Percentiles rank a stretch among this genome's conserved stretches.
phyloP scores from a whole-genome alignment of 371 early-diverging fungal genomes.

The Apophysomyces elegans region DNA sequence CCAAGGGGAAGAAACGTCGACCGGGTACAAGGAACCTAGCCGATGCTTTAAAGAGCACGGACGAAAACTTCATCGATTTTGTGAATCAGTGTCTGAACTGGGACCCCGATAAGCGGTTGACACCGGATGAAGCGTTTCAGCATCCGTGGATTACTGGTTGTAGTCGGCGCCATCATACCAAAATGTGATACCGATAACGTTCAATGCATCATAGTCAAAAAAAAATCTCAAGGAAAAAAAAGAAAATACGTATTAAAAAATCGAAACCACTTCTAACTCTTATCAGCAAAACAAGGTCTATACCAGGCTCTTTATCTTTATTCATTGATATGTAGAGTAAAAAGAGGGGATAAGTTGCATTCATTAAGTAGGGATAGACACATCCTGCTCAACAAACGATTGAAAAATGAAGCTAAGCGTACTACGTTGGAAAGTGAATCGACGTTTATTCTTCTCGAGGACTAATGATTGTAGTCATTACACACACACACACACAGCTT shows the following conservation, averaged over 20 bases:
- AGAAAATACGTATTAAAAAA: neutral
- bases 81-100: constrained; percentile 80
- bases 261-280: no score
- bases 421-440: no score
- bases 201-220: neutral
- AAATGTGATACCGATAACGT: neutral
- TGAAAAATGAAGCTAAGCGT: no score
- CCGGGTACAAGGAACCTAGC: constrained; percentile 77
- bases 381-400: no score
- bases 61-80: constrained; percentile 83
- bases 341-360: no score
- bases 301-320: no score
- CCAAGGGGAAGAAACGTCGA: constrained; percentile 85
- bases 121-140: constrained; percentile 77
- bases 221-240: neutral
- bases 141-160: constrained; percentile 67
- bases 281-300: no score
- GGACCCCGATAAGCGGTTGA: constrained; percentile 87
- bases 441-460: no score
- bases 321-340: no score
- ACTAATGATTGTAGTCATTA: no score
- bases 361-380: no score
- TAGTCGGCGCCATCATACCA: constrained; percentile 1
- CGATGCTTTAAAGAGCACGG: constrained; percentile 68
- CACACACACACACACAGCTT: no score